Conservation (phyloP, 2,329 filamentous ascomycete genomes). For the Penicillium sp. region DNA sequence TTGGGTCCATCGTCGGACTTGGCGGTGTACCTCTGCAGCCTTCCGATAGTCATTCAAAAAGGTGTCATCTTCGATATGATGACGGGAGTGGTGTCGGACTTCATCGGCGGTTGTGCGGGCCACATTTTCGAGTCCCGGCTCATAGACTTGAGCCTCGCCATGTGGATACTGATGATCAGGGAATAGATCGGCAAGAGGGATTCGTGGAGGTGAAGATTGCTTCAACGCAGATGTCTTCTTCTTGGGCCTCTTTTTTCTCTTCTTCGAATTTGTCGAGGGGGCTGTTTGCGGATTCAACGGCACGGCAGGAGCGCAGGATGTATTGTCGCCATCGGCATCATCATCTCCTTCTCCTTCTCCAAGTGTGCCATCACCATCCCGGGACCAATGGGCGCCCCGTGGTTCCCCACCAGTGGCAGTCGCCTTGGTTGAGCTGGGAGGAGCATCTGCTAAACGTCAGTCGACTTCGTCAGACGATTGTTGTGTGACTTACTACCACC, state of each 20-base stretch:
- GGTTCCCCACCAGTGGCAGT: slow-evolving; percentile 35
- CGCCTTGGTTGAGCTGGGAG: slow-evolving; percentile 18
- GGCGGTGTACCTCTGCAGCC: slow-evolving; percentile 49
- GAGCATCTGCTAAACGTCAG: slow-evolving; percentile 16
- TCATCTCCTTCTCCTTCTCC: slow-evolving; percentile 27
- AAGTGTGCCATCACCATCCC: slow-evolving; percentile 39
- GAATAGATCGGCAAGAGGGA: slow-evolving; percentile 42
- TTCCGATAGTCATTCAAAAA: slow-evolving; percentile 49
- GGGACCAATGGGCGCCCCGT: slow-evolving; percentile 35
- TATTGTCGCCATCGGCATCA: slow-evolving; percentile 12
- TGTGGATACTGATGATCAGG: slow-evolving; percentile 37
- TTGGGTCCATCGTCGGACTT: slow-evolving; percentile 47
- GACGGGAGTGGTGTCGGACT: slow-evolving; percentile 34
- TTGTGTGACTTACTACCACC: slow-evolving; percentile 25
- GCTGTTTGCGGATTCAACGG: slow-evolving; percentile 14
- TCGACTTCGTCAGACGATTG: neutral
- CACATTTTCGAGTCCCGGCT: slow-evolving; percentile 34
- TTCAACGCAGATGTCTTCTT: slow-evolving; percentile 27
- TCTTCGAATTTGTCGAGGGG: slow-evolving; percentile 36
- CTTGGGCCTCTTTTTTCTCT: slow-evolving; percentile 42
- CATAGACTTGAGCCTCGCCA: slow-evolving; percentile 42
- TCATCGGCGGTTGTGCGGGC: slow-evolving; percentile 43
- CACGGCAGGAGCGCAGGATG: slow-evolving; percentile 13
- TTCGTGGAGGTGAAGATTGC: slow-evolving; percentile 43
- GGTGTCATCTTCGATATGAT: slow-evolving; percentile 38